Evolutionary conservation across 73 alveolate species (phyloP).

Genomic region (Uronychia binucleata): DNA sequence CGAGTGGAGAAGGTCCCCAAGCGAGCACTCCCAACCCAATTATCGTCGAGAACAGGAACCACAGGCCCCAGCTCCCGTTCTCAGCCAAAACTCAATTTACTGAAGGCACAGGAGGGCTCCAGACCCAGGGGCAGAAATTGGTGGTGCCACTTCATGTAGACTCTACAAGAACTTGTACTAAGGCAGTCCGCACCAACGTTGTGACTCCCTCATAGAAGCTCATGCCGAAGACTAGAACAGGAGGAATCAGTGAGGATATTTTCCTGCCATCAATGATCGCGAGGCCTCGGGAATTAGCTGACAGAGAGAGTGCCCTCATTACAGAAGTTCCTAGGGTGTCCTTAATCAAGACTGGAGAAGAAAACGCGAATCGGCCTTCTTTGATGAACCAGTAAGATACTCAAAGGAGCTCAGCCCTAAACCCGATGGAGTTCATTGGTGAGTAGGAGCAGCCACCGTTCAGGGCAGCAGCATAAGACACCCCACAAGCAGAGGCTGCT

Average conservation of each 20-base stretch:
- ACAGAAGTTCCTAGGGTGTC: not conserved
- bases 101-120: not conserved
- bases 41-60: not conserved
- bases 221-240: not conserved
- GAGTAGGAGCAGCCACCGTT: not conserved
- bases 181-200: not conserved
- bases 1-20: not conserved
- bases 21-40: not conserved
- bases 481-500: not conserved
- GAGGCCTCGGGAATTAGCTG: not conserved
- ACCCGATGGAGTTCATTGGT: not conserved
- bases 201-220: not conserved
- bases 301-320: not conserved
- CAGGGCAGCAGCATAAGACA: not conserved
- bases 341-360: not conserved
- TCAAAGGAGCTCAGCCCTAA: not conserved
- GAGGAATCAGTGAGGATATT: not conserved
- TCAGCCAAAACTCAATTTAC: not conserved
- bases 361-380: too few species aligned
- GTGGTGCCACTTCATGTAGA: too few species aligned
- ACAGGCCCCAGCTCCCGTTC: not conserved
- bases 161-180: not conserved
- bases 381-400: too few species aligned
- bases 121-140: not conserved
- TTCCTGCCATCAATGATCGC: not conserved